Evolutionary conservation across 1,284 basidiomycete genomes (phyloP).

Genomic region (Rhodotorula sp.): DNA sequence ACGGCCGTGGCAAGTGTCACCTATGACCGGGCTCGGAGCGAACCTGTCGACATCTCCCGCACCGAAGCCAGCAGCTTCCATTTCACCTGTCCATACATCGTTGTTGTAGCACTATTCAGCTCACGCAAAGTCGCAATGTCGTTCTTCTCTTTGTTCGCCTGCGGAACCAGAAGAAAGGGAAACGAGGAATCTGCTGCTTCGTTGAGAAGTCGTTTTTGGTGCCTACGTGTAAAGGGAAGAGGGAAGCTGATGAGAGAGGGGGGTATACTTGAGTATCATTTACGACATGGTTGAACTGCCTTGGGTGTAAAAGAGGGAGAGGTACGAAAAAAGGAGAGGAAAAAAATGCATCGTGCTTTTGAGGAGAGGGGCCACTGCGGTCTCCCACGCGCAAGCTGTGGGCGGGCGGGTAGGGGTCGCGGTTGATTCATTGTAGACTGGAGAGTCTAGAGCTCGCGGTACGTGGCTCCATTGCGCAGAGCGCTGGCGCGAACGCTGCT

Average conservation of each 20-base stretch:
- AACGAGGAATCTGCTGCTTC: no score
- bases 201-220: no score
- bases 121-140: no score
- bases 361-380: background rate
- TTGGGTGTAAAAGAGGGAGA: background rate
- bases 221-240: background rate
- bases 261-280: background rate
- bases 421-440: no score
- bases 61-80: background rate
- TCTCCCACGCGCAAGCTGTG: no score
- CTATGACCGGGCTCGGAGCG: background rate
- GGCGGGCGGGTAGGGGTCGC: no score
- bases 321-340: background rate
- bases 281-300: background rate
- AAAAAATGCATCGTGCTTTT: background rate
- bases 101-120: background rate
- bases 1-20: constrained; percentile 8
- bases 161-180: no score
- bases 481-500: background rate
- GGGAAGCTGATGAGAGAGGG: background rate
- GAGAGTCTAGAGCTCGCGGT: constrained; percentile 6
- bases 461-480: background rate
- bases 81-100: background rate
- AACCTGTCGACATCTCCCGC: background rate
- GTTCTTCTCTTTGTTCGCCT: no score